phyloP scores from a whole-genome alignment of 352 stramenopile species.

The Nothophytophthora sp. region DNA sequence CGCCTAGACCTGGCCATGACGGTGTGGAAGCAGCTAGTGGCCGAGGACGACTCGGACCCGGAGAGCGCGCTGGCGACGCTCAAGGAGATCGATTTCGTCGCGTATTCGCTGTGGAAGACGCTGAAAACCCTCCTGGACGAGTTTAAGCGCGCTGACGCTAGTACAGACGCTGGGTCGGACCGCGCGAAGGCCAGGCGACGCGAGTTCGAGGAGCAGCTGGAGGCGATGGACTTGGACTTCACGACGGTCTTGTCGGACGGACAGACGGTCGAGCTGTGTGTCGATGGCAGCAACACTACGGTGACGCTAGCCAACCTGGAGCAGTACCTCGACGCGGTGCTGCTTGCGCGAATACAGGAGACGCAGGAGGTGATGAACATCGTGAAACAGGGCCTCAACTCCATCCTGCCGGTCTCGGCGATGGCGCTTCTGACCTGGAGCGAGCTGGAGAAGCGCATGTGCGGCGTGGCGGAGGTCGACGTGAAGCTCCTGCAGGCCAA shows the following conservation, averaged over 20 bases:
- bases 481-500: constrained; percentile 69
- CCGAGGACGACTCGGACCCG: constrained; percentile 29
- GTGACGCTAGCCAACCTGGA: constrained; percentile 57
- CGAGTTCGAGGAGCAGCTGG: constrained; percentile 44
- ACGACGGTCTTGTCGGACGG: constrained; percentile 78
- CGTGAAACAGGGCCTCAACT: constrained; percentile 75
- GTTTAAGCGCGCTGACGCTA: constrained; percentile 2
- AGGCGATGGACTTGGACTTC: constrained; percentile 73
- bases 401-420: constrained; percentile 68
- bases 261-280: constrained; percentile 41
- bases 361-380: constrained; percentile 55
- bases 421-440: constrained; percentile 59
- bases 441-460: constrained; percentile 77
- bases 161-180: neutral
- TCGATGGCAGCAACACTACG: constrained; percentile 24
- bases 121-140: constrained; percentile 35
- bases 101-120: constrained; percentile 54
- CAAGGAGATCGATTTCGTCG: constrained; percentile 67
- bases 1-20: constrained; percentile 69
- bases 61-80: constrained; percentile 46
- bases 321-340: constrained; percentile 45
- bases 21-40: constrained; percentile 78
- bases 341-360: constrained; percentile 46
- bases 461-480: constrained; percentile 72
- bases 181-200: neutral